These are phyloP conservation scores for Cystobasidium tubakii DNA, from an alignment of 768 basidiomycete genomes.

Conservation along the genomic window DNA sequence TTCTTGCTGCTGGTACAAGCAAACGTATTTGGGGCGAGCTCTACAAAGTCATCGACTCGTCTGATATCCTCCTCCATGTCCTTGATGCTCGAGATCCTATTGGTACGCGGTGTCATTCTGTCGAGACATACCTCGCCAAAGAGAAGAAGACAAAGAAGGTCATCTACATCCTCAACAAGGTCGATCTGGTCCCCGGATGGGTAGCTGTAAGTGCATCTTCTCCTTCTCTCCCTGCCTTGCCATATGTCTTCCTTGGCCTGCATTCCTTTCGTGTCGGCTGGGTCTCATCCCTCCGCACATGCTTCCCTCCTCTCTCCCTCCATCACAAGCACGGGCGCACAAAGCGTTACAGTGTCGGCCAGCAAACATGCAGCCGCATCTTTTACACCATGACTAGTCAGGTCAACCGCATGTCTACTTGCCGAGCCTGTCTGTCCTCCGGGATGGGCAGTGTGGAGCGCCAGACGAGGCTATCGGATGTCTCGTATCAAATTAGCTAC, in stretches of 20 bases:
- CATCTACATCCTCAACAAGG: slow-evolving; percentile 94
- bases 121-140: slow-evolving; percentile 85
- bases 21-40: slow-evolving; percentile 93
- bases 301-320: slow-evolving; percentile 19
- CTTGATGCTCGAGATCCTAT: slow-evolving; percentile 92
- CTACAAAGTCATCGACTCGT: slow-evolving; percentile 99
- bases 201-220: slow-evolving; percentile 69
- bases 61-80: slow-evolving; percentile 90
- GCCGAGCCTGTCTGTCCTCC: slow-evolving; percentile 3
- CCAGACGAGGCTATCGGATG: slow-evolving; percentile 49
- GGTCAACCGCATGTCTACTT: slow-evolving; percentile 6
- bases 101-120: slow-evolving; percentile 89
- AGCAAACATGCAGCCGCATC: neutral
- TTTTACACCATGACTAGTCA: slow-evolving; percentile 15
- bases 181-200: slow-evolving; percentile 97
- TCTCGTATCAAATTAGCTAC: neutral
- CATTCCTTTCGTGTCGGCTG: no score
- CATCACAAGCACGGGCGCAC: no score
- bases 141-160: slow-evolving; percentile 98
- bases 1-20: slow-evolving; percentile 87
- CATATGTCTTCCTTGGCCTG: neutral
- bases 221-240: slow-evolving; percentile 25
- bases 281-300: slow-evolving; percentile 18
- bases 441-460: slow-evolving; percentile 4
- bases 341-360: neutral